phyloP scores from a whole-genome alignment of 148 eudicot genomes.

The Rhododendron simsii region DNA sequence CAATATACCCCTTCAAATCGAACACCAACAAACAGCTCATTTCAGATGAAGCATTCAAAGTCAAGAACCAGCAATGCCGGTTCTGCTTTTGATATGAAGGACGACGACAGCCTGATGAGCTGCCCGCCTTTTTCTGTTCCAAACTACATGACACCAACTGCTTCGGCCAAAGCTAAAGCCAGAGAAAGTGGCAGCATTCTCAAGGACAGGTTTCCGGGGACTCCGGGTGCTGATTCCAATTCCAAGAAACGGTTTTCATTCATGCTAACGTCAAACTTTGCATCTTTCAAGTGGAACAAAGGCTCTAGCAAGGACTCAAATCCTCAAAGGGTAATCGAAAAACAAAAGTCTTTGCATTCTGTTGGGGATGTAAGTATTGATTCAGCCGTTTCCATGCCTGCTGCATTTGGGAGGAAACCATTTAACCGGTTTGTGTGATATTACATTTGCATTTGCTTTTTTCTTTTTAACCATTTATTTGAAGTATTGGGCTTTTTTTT shows the following conservation, averaged over 20 bases:
- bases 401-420: constrained; percentile 74
- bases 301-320: constrained; percentile 41
- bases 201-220: constrained; percentile 40
- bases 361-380: constrained; percentile 64
- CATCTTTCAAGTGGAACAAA: constrained; percentile 81
- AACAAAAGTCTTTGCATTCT: constrained; percentile 43
- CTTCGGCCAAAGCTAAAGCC: constrained; percentile 60
- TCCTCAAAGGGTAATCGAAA: constrained; percentile 39
- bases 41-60: constrained; percentile 22
- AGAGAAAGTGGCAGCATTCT: constrained; percentile 28
- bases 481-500: background rate
- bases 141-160: constrained; percentile 70
- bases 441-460: constrained; percentile 11
- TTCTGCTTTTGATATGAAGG: constrained; percentile 55
- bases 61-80: constrained; percentile 27
- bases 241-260: constrained; percentile 70
- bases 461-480: background rate
- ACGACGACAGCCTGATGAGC: constrained; percentile 77
- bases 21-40: constrained; percentile 33
- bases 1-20: constrained; percentile 46
- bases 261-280: constrained; percentile 50
- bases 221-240: constrained; percentile 40
- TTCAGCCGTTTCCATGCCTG: constrained; percentile 84
- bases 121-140: constrained; percentile 78
- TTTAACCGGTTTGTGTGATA: constrained; percentile 89